Evolutionary conservation across 2,329 filamentous ascomycete genomes (phyloP).

Genomic region (Fusarium verticillioides): DNA sequence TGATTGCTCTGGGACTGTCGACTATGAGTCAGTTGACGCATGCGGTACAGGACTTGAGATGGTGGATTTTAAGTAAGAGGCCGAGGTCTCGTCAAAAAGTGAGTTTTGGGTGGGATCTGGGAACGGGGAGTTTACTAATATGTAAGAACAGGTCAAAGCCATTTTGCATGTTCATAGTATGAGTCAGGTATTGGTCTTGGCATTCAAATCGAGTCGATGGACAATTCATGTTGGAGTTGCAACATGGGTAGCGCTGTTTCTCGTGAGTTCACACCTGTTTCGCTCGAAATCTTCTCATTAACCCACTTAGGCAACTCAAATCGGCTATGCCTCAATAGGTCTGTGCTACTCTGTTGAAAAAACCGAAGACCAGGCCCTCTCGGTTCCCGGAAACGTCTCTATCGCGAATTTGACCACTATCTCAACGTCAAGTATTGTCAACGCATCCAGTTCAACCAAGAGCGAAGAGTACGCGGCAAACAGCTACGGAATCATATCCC

Average conservation of each 20-base stretch:
- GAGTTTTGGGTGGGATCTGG: rapidly evolving
- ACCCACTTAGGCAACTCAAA: background rate
- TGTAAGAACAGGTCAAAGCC: background rate
- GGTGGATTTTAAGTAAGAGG: background rate
- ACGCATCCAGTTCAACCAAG: background rate
- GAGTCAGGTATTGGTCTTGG: background rate
- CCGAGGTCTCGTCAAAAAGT: background rate
- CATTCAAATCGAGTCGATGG: background rate
- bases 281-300: too few relatives aligned
- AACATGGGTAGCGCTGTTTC: background rate
- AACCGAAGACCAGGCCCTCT: background rate
- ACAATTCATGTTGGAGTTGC: background rate
- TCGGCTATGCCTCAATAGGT: background rate
- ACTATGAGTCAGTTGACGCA: background rate
- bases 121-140: rapidly evolving
- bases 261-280: too few relatives aligned
- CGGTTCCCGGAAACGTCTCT: background rate
- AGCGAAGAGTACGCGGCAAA: background rate
- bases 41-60: background rate
- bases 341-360: background rate
- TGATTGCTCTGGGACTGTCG: background rate
- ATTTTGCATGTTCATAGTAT: background rate
- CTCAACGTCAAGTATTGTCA: background rate
- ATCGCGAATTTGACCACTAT: background rate
- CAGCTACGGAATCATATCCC: background rate